Evolutionary conservation across 306 rosid species (phyloP).

Genomic region (Prinsepia uniflora): DNA sequence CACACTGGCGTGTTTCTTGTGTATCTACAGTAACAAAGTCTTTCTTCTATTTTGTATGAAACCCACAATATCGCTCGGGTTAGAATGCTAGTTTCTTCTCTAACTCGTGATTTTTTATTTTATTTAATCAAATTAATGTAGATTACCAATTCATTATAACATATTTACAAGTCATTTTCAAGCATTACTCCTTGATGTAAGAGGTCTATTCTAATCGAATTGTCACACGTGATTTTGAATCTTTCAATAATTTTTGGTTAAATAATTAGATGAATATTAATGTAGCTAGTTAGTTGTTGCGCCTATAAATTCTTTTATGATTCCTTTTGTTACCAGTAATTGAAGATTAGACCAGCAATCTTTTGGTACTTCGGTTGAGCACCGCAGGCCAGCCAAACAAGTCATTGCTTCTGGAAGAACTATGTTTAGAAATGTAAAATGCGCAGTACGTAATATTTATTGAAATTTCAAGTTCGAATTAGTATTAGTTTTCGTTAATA

Average conservation of each 20-base stretch:
- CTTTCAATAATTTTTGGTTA: not conserved
- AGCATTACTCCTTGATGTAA: not conserved
- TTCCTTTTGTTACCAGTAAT: not conserved
- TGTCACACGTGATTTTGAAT: not conserved
- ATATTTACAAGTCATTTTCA: no score
- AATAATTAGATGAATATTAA: not conserved
- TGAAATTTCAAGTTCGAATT: not conserved
- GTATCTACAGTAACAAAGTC: no score
- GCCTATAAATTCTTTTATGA: not conserved
- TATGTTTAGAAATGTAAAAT: not conserved
- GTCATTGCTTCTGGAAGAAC: conserved; percentile 2
- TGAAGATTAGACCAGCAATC: not conserved
- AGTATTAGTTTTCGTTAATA: not conserved
- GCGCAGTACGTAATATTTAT: not conserved
- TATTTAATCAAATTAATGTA: no score
- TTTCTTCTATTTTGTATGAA: no score
- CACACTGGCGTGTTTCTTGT: no score
- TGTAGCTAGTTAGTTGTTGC: not conserved
- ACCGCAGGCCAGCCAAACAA: not conserved
- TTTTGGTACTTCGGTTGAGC: conserved; percentile 1
- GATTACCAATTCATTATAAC: no score
- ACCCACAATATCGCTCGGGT: no score
- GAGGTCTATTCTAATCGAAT: no score
- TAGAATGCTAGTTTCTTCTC: no score
- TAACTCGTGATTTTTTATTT: no score